phyloP scores from a whole-genome alignment of 2,329 filamentous ascomycete genomes.

The Trichothecium roseum region DNA sequence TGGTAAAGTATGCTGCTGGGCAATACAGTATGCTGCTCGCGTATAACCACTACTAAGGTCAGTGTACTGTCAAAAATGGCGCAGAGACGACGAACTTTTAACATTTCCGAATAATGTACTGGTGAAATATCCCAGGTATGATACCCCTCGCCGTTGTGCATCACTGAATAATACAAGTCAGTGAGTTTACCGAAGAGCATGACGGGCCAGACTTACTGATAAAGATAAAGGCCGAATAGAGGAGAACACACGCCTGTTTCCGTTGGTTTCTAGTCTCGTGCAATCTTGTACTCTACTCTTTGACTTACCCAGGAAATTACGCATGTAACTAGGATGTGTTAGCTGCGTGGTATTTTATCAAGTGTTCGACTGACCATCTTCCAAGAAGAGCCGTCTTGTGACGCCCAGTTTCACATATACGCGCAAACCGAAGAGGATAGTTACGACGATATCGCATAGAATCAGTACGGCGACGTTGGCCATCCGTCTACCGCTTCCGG shows the following conservation, averaged over 20 bases:
- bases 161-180: too few relatives aligned
- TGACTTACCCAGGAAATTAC: too few relatives aligned
- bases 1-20: conserved; percentile 15
- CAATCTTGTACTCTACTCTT: too few relatives aligned
- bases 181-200: too few relatives aligned
- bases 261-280: too few relatives aligned
- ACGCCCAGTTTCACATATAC: neutral
- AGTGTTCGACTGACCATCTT: neutral
- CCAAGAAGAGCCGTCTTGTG: neutral
- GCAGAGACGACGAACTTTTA: conserved; percentile 4
- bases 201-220: neutral
- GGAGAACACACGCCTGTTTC: neutral
- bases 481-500: too few relatives aligned
- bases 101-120: conserved; percentile 7
- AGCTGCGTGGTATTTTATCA: neutral
- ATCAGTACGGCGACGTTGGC: neutral
- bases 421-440: neutral
- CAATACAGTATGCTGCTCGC: conserved; percentile 14
- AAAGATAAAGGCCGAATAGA: neutral
- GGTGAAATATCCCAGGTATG: conserved; percentile 13
- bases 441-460: neutral
- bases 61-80: neutral
- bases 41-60: conserved; percentile 11
- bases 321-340: too few relatives aligned
- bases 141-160: conserved; percentile 11